Evolutionary conservation across 1,284 basidiomycete genomes (phyloP).

Genomic region (Polyporus tsugae): DNA sequence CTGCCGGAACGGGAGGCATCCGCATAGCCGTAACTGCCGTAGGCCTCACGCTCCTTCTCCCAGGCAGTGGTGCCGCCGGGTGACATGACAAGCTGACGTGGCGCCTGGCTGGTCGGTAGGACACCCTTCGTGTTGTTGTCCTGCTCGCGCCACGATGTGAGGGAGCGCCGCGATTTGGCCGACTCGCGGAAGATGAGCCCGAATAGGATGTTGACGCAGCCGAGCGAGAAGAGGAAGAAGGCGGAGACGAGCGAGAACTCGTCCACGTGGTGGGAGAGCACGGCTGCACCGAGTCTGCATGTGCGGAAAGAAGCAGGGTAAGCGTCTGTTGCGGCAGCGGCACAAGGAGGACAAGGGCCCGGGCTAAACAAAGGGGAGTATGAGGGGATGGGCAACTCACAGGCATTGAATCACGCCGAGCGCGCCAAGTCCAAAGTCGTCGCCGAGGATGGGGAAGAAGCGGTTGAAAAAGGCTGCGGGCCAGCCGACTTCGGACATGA

Average conservation of each 20-base stretch:
- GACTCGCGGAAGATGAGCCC: conserved; percentile 77
- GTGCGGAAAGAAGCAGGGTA: background rate
- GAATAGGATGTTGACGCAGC: conserved; percentile 83
- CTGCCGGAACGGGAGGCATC: conserved; percentile 40
- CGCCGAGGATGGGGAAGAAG: conserved; percentile 86
- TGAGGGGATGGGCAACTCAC: conserved; percentile 9
- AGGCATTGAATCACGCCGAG: conserved; percentile 87
- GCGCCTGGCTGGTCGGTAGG: conserved; percentile 59
- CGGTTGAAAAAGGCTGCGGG: conserved; percentile 79
- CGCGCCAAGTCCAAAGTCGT: conserved; percentile 82
- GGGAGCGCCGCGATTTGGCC: conserved; percentile 68
- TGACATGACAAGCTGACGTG: conserved; percentile 49
- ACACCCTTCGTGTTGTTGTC: conserved; percentile 48
- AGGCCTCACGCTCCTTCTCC: conserved; percentile 31
- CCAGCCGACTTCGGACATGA: conserved; percentile 84
- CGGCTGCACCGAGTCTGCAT: conserved; percentile 72
- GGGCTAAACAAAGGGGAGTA: background rate
- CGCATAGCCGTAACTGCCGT: conserved; percentile 50
- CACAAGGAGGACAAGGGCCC: background rate
- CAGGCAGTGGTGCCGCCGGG: conserved; percentile 29
- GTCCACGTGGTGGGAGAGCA: conserved; percentile 86
- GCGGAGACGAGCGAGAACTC: conserved; percentile 88
- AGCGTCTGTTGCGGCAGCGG: background rate
- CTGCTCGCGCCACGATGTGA: conserved; percentile 71
- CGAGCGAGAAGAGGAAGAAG: conserved; percentile 86